Base-by-base conservation (phyloP, 768 basidiomycete species). In the Agrocybe praecox region DNA sequence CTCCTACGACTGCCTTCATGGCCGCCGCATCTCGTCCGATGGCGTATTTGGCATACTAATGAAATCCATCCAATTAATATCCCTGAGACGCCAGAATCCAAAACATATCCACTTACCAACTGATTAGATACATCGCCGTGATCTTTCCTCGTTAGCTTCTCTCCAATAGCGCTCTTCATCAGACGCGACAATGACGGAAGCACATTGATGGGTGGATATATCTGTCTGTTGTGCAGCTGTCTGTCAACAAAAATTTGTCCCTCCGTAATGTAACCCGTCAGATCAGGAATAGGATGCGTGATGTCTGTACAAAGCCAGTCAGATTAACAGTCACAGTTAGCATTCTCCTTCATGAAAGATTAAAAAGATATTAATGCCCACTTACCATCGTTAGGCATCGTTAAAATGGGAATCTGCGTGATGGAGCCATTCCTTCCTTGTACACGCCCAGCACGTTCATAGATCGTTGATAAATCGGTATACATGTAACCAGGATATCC, bases 91-190 rank as follows among this genome's bases (percentile, higher is more conserved):
- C 47, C 33, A 42, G 52, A 51, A 58, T 56, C 51, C 53, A 51
- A 17, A 40, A 17, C 40, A 56, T 46, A 47, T 33, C 29, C 40
- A 77, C 92, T 55, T 65, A 93, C 94, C 80, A 97, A 78, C 77
- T 98, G 96, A 80, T 99, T 99, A 14, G 97, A 98, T 33, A 99
- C 97, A 75, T 99, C 97, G 67, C 95, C 92, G 72, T 98, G 97
- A 75, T 99, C 97, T 76, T 96, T 96, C 72, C 97, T 83, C 56
- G 97, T 98, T 69, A 98, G 80, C 75, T 92, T 86, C 77, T 98
- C 96, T 62, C 97, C 97, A 74, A 98, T 98, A 62, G 97, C 97
- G 65, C 91, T 94, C 88, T 99, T 99, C 97, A 99, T 99, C 72
- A 99, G 78, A 75, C 97, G 95, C 65, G 97, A 98, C 69, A 99